Base-by-base conservation (phyloP, 2,329 filamentous ascomycete species). In the Trichoderma arundinaceum region DNA sequence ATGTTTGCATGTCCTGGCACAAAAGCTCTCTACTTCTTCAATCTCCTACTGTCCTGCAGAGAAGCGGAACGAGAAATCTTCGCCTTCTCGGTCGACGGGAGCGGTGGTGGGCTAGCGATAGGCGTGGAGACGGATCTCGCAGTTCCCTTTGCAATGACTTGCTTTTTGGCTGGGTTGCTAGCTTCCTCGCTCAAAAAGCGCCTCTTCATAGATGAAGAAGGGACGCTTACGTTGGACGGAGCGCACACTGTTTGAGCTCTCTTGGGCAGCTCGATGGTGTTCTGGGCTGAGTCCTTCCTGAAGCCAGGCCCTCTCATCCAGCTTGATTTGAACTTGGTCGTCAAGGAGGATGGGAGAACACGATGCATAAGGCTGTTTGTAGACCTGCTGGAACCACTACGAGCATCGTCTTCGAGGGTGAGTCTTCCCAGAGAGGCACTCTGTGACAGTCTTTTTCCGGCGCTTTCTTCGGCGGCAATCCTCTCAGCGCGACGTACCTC, bases 51-150 rank as follows among this genome's bases (percentile, higher is more conserved):
- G 10, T 12, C 12, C 39, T 33, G 39, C 9, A 38, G 32, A 54
- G 60, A 54, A 13, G 41, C 10, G 7, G 60, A 46, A n/a, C 49
- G 60, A 35, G 28, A n/a, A 0, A 17, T 5, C 12, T 54, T 19
- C 10, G 48, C 17, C 15, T 13, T 3, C 6, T 43, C 19, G n/a
- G 10, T 4, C 4, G 39, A 17, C 7, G 39, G 3, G 12, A 39
- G n/a, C 32, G 39, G 44, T 13, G 12, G 8, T n/a, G n/a, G 32
- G 49, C 19, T 17, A n/a, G 3, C 13, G 4, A 46, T 28, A 0
- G 60, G 60, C 12, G 15, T 54, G 8, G 60, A 63, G 17, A 63
- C 60, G 7, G 60, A 54, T 28, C 60, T 19, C 7, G 60, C 60
- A 12, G 17, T 63, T 46, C 60, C 60, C 28, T 54, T 54, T 17